These are phyloP conservation scores for Malbranchea zuffiana DNA, from an alignment of 2,329 filamentous ascomycete species.

Conservation along the genomic window DNA sequence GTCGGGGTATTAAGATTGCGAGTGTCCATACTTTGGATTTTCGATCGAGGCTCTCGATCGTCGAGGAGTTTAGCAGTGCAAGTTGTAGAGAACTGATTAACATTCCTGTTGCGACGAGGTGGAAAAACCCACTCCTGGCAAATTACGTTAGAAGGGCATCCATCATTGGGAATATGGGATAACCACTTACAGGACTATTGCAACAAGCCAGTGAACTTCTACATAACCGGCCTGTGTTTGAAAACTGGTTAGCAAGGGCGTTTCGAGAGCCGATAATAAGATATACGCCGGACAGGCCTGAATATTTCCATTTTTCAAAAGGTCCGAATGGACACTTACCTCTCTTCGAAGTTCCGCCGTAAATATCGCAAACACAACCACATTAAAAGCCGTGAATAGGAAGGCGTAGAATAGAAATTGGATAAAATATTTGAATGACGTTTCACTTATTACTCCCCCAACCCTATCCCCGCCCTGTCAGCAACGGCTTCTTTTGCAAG, in stretches of 20 bases:
- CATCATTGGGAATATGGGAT: background rate
- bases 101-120: slow-evolving; percentile 73
- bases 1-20: slow-evolving; percentile 57
- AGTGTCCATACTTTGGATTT: slow-evolving; percentile 56
- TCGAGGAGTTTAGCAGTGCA: slow-evolving; percentile 64
- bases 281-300: too few species aligned
- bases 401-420: slow-evolving; percentile 71
- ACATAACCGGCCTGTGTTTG: slow-evolving; percentile 23
- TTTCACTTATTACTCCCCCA: slow-evolving; percentile 84
- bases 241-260: slow-evolving; percentile 7
- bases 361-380: slow-evolving; percentile 55
- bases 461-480: slow-evolving; percentile 46
- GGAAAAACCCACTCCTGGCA: slow-evolving; percentile 54
- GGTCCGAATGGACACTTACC: slow-evolving; percentile 24
- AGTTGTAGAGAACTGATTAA: slow-evolving; percentile 59
- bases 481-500: background rate
- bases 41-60: slow-evolving; percentile 63
- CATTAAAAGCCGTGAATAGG: slow-evolving; percentile 53
- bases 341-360: slow-evolving; percentile 44
- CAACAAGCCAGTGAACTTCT: slow-evolving; percentile 55
- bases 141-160: slow-evolving; percentile 12
- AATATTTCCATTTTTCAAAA: too few species aligned
- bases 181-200: slow-evolving; percentile 47
- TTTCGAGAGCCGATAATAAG: background rate
- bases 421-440: slow-evolving; percentile 79